Conservation (phyloP, 148 eudicot genomes). For the Vaccinium darrowii region DNA sequence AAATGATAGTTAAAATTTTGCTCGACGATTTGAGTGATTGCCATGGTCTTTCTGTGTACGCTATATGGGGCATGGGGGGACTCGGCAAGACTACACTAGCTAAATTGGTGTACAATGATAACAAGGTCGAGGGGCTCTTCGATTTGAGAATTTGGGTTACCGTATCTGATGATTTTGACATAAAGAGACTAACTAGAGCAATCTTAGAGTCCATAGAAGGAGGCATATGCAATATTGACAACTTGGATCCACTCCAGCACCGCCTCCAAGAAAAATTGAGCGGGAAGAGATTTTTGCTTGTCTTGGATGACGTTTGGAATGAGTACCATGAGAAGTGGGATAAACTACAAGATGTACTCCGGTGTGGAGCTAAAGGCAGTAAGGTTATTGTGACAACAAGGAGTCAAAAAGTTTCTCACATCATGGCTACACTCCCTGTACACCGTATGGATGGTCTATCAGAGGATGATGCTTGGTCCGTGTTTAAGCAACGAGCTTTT, state of each 20-base stretch:
- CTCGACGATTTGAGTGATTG: neutral
- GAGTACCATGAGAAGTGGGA: conserved; percentile 13
- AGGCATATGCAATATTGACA: neutral
- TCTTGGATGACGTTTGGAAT: conserved; percentile 28
- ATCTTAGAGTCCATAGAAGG: conserved; percentile 5
- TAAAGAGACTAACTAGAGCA: neutral
- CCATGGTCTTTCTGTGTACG: neutral
- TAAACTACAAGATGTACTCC: neutral
- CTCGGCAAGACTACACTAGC: conserved; percentile 11
- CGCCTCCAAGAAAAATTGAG: conserved; percentile 2
- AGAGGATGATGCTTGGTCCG: conserved; percentile 1
- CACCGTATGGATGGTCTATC: neutral
- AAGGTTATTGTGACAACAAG: conserved; percentile 23
- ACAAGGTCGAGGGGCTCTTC: neutral
- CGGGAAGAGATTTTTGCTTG: conserved; percentile 17
- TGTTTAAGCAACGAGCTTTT: conserved; percentile 14
- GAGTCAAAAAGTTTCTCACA: neutral
- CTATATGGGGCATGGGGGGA: conserved; percentile 23
- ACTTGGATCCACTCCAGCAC: conserved; percentile 1
- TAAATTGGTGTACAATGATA: conserved; percentile 19
- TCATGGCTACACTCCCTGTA: neutral
- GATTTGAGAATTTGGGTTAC: conserved; percentile 15
- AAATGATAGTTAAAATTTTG: neutral
- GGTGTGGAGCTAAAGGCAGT: conserved; percentile 14
- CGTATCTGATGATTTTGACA: conserved; percentile 12